phyloP scores from a whole-genome alignment of 139 green algal genomes.

The Coelastrella sp. region DNA sequence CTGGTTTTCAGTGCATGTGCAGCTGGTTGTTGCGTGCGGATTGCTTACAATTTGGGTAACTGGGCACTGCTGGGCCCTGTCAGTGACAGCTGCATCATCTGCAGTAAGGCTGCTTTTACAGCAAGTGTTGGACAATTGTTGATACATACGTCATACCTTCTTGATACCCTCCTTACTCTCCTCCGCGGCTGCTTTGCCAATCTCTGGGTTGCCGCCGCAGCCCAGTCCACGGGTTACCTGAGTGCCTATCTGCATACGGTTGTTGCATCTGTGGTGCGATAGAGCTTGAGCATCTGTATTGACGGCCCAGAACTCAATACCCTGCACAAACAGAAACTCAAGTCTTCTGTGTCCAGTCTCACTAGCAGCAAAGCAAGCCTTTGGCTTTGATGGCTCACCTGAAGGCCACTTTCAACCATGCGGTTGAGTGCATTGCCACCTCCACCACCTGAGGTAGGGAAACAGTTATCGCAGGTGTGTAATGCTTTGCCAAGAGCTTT shows the following conservation, averaged over 20 bases:
- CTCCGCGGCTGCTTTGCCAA: slow-evolving; percentile 90
- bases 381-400: too few relatives aligned
- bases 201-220: slow-evolving; percentile 90
- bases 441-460: slow-evolving; percentile 63
- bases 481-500: background rate
- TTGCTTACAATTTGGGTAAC: too few relatives aligned
- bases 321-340: too few relatives aligned
- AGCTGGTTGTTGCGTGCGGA: too few relatives aligned
- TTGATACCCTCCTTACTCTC: slow-evolving; percentile 88
- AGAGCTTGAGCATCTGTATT: slow-evolving; percentile 98
- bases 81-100: too few relatives aligned
- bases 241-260: slow-evolving; percentile 95
- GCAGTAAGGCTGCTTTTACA: too few relatives aligned
- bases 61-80: too few relatives aligned
- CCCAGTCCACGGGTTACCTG: slow-evolving; percentile 93
- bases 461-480: background rate
- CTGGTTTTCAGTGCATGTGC: too few relatives aligned
- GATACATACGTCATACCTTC: too few relatives aligned
- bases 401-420: slow-evolving; percentile 93
- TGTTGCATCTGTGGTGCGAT: slow-evolving; percentile 79
- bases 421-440: slow-evolving; percentile 97
- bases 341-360: too few relatives aligned
- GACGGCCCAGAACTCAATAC: slow-evolving; percentile 93
- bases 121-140: too few relatives aligned
- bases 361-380: too few relatives aligned